Conservation (phyloP, 148 eudicot genomes). For the Hydrangea macrophylla region DNA sequence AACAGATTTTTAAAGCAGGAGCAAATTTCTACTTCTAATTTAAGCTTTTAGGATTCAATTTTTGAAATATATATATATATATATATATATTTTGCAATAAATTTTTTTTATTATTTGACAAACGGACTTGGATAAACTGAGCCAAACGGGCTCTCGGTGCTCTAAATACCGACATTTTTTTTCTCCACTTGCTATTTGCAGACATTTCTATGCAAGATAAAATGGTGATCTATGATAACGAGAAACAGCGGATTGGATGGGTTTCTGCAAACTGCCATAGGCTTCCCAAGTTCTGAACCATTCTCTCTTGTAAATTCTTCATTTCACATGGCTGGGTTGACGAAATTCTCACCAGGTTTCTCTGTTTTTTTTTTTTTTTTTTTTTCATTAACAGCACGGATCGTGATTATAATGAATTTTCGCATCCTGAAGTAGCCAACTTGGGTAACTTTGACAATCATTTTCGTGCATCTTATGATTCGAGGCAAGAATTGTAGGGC, state of each 20-base stretch:
- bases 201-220: slow-evolving; percentile 76
- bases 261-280: slow-evolving; percentile 60
- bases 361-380: slow-evolving; percentile 19
- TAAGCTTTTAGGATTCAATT: too few species aligned
- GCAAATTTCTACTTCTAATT: too few species aligned
- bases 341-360: slow-evolving; percentile 25
- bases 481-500: neutral
- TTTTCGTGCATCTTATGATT: slow-evolving; percentile 10
- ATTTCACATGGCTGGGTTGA: slow-evolving; percentile 11
- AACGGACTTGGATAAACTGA: too few species aligned
- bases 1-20: too few species aligned
- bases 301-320: slow-evolving; percentile 13
- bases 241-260: slow-evolving; percentile 78
- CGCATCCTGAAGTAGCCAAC: slow-evolving; percentile 20
- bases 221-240: slow-evolving; percentile 74
- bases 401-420: slow-evolving; percentile 24
- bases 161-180: neutral
- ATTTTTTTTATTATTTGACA: too few species aligned
- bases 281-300: slow-evolving; percentile 58
- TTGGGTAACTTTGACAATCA: slow-evolving; percentile 10
- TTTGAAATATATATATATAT: too few species aligned
- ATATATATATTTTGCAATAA: too few species aligned
- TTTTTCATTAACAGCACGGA: slow-evolving; percentile 41
- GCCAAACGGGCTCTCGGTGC: too few species aligned
- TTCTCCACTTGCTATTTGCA: slow-evolving; percentile 30